These are phyloP conservation scores for Nicotiana attenuata DNA, from an alignment of 257 asterid genomes.

Conservation along the genomic window DNA sequence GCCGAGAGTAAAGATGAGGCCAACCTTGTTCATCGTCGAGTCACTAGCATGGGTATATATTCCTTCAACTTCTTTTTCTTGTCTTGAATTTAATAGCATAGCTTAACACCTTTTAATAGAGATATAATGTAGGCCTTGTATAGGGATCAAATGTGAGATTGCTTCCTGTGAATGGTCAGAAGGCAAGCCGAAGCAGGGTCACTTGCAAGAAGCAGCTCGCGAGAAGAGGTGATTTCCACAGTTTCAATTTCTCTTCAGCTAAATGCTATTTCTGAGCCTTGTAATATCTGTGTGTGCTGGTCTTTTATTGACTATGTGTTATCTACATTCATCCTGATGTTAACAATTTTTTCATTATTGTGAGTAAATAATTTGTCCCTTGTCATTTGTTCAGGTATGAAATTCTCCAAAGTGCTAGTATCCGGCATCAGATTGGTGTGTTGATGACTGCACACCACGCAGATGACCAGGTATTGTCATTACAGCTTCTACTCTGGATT, in stretches of 20 bases:
- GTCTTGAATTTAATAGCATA: conserved; percentile 18
- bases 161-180: conserved; percentile 73
- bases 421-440: conserved; percentile 44
- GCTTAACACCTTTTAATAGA: conserved; percentile 23
- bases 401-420: conserved; percentile 52
- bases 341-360: neutral
- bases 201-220: conserved; percentile 91
- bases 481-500: neutral
- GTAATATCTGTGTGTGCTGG: neutral
- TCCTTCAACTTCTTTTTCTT: conserved; percentile 16
- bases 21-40: conserved; percentile 45
- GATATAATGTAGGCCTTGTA: conserved; percentile 45
- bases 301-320: neutral
- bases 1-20: conserved; percentile 81
- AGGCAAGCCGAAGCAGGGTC: conserved; percentile 75
- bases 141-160: conserved; percentile 85
- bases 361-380: neutral
- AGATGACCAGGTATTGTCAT: conserved; percentile 79
- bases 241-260: neutral
- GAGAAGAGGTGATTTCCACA: conserved; percentile 50
- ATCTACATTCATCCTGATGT: neutral
- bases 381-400: conserved; percentile 48
- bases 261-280: conserved; percentile 1
- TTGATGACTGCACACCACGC: conserved; percentile 89
- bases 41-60: conserved; percentile 67